These are phyloP conservation scores for Leptosphaerulina australis DNA, from an alignment of 2,329 filamentous ascomycete species.

Conservation along the genomic window DNA sequence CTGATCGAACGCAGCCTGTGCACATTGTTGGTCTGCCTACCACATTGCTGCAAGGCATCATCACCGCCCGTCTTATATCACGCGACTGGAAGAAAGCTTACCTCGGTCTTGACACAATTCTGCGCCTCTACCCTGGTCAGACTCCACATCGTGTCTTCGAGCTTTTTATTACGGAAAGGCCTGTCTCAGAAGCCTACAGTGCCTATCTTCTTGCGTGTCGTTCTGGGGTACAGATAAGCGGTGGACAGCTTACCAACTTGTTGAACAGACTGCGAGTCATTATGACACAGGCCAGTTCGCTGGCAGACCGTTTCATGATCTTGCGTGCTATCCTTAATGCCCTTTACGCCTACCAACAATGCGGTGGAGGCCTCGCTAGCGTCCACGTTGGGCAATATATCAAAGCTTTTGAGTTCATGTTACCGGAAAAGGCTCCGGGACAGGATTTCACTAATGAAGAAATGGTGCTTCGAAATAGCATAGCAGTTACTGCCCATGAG, in stretches of 20 bases:
- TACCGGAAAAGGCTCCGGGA: slow-evolving; percentile 27
- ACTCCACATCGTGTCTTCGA: slow-evolving; percentile 53
- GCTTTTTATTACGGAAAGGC: slow-evolving; percentile 54
- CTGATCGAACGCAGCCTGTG: slow-evolving; percentile 48
- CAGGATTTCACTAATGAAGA: slow-evolving; percentile 27
- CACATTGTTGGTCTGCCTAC: slow-evolving; percentile 48
- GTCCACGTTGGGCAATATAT: slow-evolving; percentile 50
- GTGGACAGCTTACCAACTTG: slow-evolving; percentile 40
- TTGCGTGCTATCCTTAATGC: slow-evolving; percentile 51
- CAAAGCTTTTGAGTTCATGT: slow-evolving; percentile 38
- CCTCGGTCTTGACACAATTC: slow-evolving; percentile 56
- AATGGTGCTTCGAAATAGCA: slow-evolving; percentile 28
- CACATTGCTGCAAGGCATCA: slow-evolving; percentile 55
- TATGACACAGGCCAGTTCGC: slow-evolving; percentile 19
- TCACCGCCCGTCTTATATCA: slow-evolving; percentile 53
- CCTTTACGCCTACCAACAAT: slow-evolving; percentile 51
- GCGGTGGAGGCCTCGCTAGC: slow-evolving; percentile 44
- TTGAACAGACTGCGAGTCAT: slow-evolving; percentile 41
- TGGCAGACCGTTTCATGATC: slow-evolving; percentile 33
- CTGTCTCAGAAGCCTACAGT: slow-evolving; percentile 55
- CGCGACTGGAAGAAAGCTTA: slow-evolving; percentile 58
- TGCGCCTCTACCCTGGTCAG: slow-evolving; percentile 55
- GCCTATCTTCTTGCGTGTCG: slow-evolving; percentile 57
- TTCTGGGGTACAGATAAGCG: slow-evolving; percentile 47
- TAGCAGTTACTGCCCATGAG: slow-evolving; percentile 34